These are phyloP conservation scores for Cicer yamashitae DNA, from an alignment of 306 rosid genomes.

Conservation along the genomic window DNA sequence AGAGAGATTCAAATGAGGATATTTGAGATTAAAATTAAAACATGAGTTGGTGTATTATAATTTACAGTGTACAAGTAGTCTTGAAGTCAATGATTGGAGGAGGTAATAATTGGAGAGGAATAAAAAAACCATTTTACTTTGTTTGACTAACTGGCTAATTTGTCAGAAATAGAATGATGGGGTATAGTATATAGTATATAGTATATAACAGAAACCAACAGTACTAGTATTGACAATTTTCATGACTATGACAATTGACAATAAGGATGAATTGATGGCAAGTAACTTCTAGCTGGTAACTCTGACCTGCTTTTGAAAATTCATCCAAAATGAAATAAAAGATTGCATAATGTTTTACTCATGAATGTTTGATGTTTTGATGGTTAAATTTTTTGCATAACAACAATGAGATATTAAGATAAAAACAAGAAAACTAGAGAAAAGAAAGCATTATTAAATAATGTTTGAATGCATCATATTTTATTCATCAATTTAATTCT, in stretches of 20 bases:
- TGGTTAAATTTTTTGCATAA: no score
- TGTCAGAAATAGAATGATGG: constrained; percentile 23
- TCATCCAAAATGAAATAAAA: constrained; percentile 15
- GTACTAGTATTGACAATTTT: constrained; percentile 29
- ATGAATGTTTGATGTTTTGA: no score
- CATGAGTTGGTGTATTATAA: background rate
- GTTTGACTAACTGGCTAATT: constrained; percentile 23
- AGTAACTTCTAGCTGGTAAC: background rate
- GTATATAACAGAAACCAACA: background rate
- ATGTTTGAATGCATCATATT: no score
- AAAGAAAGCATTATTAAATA: no score
- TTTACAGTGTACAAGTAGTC: background rate
- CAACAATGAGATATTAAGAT: no score
- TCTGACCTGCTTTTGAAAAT: constrained; percentile 20
- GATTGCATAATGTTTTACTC: no score
- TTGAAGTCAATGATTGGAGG: constrained; percentile 32
- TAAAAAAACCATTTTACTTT: constrained; percentile 1
- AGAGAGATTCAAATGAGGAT: background rate
- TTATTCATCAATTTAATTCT: no score
- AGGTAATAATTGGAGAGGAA: constrained; percentile 14
- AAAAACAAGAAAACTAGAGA: no score
- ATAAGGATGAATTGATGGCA: background rate
- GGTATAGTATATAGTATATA: background rate
- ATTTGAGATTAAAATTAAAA: background rate
- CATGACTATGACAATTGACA: constrained; percentile 21